Base-by-base conservation (phyloP, 176 grass and related monocot species). In the Aegilops umbellulata region DNA sequence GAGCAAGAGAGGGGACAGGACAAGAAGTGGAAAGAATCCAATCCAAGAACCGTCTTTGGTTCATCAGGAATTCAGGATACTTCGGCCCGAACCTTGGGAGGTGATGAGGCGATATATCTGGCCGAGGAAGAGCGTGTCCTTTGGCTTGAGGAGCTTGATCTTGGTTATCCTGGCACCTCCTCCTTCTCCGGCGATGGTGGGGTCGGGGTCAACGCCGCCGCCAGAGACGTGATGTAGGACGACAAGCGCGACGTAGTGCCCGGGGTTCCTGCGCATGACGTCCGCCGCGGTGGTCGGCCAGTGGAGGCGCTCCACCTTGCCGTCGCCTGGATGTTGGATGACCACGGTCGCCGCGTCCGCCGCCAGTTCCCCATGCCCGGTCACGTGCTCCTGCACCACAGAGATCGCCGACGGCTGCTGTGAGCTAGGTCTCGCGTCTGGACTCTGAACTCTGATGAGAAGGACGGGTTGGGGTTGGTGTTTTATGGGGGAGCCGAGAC, bases 101-200 rank as follows among this genome's bases (percentile, higher is more conserved):
- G 92, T 99, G 80, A 99, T 82, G 35, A 99, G 94, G 46, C 97
- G 94, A 42, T 99, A 99, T 10, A 95, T 92, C 41, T 96, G 85
- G 14, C 97, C 97, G 8, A 99, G 87, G 12, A 88, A 85, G 32
- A 99, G 90, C 6, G 80, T 81, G 69, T 99, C 97, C 75, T 84
- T 93, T 1, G 97, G 90, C 80, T 93, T 91, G 55, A 96, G 94
- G 26, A 99, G 87, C 90, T 99, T 99, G 10, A 99, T 38, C 85
- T 93, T 93, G 29, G 92, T 95, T 86, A 95, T 64, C 83, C 65
- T 77, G 4, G 78, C 29, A 20, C 55, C 80, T 14, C 55, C 80
- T 14, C 55, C 80, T 4, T 15, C 30, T n/a, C 29, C 36, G 8
- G 74, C 20, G 23, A 26, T 31, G 3, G 73, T n/a, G 4, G 49